phyloP scores from a whole-genome alignment of 805 yeast genomes.

The Brettanomyces naardenensis region DNA sequence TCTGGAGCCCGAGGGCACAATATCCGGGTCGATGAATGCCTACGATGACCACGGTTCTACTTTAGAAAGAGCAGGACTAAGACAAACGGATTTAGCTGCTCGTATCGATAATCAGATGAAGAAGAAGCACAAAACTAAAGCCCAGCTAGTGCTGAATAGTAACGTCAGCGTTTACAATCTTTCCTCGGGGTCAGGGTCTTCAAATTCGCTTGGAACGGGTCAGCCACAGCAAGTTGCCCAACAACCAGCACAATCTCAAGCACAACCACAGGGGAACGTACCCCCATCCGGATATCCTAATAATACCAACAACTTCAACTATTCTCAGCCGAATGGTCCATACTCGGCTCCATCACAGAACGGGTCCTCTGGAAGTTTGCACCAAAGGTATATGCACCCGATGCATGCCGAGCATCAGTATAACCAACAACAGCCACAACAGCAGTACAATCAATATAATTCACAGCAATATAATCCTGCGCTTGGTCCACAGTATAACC shows the following conservation, averaged over 20 bases:
- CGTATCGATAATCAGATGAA: slow-evolving; percentile 19
- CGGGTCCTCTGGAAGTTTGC: slow-evolving; percentile 2
- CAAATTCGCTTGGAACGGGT: background rate
- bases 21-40: slow-evolving; percentile 9
- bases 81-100: slow-evolving; percentile 22
- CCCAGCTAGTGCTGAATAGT: slow-evolving; percentile 9
- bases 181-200: background rate
- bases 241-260: no score
- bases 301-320: background rate
- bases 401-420: no score
- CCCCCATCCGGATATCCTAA: no score
- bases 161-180: slow-evolving; percentile 5
- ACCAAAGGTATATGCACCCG: no score
- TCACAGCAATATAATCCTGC: no score
- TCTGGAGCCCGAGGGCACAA: background rate
- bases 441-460: background rate
- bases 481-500: background rate
- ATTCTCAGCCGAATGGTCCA: slow-evolving; percentile 1
- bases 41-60: slow-evolving; percentile 24
- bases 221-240: no score
- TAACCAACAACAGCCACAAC: slow-evolving; percentile 4
- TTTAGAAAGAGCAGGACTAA: slow-evolving; percentile 22
- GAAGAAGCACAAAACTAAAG: slow-evolving; percentile 21
- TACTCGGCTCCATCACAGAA: background rate
- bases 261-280: no score